Conservation (phyloP, 805 yeast genomes). For the Yarrowia sp. region DNA sequence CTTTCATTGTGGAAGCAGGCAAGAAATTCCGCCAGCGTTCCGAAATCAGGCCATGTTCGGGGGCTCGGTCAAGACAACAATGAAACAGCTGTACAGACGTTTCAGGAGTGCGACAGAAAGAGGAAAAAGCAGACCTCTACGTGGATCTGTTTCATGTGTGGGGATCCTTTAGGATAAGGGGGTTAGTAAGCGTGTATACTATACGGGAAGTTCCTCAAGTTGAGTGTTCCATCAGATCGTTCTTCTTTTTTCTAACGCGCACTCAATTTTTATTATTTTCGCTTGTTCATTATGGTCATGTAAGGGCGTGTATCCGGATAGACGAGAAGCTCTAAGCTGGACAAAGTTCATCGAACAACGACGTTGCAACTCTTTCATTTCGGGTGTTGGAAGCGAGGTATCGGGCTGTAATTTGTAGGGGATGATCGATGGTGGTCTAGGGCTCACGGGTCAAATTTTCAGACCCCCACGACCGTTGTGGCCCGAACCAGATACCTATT, state of each 20-base stretch:
- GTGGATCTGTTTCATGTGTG: neutral
- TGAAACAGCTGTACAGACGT: constrained; percentile 17
- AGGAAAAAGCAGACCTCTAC: no score
- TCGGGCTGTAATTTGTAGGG: neutral
- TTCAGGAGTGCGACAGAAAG: neutral
- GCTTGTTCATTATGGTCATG: neutral
- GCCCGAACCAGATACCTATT: neutral
- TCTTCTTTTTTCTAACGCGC: no score
- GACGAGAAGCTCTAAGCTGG: neutral
- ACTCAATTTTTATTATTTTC: no score
- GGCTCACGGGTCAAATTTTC: neutral
- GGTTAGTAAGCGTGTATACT: no score
- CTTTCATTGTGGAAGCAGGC: neutral
- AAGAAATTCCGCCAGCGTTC: neutral
- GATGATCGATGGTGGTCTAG: no score
- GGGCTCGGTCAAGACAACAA: no score
- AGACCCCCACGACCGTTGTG: neutral
- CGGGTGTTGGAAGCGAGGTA: neutral
- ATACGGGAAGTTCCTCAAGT: no score
- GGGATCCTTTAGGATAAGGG: neutral
- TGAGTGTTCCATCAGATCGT: no score
- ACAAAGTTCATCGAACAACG: neutral
- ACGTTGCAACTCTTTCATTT: neutral
- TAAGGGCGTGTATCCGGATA: neutral
- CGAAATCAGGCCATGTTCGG: neutral